These are phyloP conservation scores for Capronia coronata DNA, from an alignment of 2,329 filamentous ascomycete genomes.

Conservation along the genomic window DNA sequence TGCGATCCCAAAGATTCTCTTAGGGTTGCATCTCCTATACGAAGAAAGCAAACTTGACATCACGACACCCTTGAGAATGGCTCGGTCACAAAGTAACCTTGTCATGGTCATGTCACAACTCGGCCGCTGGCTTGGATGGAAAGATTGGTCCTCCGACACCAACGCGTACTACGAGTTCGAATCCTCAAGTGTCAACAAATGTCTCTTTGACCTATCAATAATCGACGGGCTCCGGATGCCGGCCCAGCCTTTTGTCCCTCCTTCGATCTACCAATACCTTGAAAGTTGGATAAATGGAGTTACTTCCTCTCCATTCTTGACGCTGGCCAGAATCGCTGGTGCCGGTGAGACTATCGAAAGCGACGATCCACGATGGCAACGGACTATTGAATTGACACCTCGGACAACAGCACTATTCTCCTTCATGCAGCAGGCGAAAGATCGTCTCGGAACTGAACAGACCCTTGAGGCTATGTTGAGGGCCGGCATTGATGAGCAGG, in stretches of 20 bases:
- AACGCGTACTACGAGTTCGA: slow-evolving; percentile 56
- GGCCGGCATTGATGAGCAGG: slow-evolving; percentile 49
- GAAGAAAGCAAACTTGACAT: slow-evolving; percentile 83
- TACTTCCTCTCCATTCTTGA: slow-evolving; percentile 40
- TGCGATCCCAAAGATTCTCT: slow-evolving; percentile 61
- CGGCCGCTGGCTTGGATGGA: slow-evolving; percentile 72
- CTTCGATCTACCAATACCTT: slow-evolving; percentile 54
- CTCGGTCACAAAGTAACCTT: slow-evolving; percentile 47
- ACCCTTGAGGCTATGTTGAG: slow-evolving; percentile 39
- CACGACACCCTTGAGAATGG: slow-evolving; percentile 42
- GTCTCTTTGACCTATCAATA: slow-evolving; percentile 50
- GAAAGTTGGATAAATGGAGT: slow-evolving; percentile 28
- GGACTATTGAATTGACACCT: slow-evolving; percentile 11
- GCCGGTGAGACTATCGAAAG: slow-evolving; percentile 8
- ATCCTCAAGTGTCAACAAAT: slow-evolving; percentile 48
- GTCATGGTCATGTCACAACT: slow-evolving; percentile 75
- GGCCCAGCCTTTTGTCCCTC: slow-evolving; percentile 49
- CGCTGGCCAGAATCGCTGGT: slow-evolving; percentile 45
- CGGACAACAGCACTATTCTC: slow-evolving; percentile 16
- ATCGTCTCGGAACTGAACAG: slow-evolving; percentile 2
- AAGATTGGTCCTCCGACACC: slow-evolving; percentile 50
- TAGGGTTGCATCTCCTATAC: slow-evolving; percentile 73
- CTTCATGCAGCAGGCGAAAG: slow-evolving; percentile 4
- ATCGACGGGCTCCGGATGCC: slow-evolving; percentile 43
- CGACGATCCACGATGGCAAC: slow-evolving; percentile 6